Evolutionary conservation across 139 green algal species (phyloP).

Genomic region (Picochlorum costavermella): DNA sequence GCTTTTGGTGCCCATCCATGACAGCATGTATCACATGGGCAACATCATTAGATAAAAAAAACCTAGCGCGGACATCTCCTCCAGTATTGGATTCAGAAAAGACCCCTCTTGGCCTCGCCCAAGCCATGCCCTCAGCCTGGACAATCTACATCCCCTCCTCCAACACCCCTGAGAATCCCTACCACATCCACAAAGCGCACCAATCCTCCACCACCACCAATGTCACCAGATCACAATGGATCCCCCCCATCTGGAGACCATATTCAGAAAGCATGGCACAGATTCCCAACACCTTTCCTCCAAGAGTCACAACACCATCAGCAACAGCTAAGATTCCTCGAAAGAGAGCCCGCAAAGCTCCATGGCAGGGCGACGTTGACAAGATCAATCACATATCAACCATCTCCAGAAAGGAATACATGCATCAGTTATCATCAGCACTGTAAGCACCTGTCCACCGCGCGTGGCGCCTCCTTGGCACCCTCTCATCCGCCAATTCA

Average conservation of each 20-base stretch:
- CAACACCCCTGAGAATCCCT: neutral
- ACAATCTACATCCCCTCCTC: no score
- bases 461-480: no score
- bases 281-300: slow-evolving; percentile 30
- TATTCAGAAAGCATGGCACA: slow-evolving; percentile 13
- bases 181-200: neutral
- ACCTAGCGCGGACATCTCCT: no score
- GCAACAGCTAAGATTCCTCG: neutral
- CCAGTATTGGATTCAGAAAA: no score
- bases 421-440: slow-evolving; percentile 8
- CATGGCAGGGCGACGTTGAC: slow-evolving; percentile 8
- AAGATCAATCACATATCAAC: slow-evolving; percentile 19
- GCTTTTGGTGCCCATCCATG: no score
- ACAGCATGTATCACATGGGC: no score
- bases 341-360: neutral
- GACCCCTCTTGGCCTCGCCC: no score
- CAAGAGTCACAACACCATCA: neutral
- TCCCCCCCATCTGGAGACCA: slow-evolving; percentile 27
- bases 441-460: slow-evolving; percentile 3
- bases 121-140: no score
- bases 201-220: neutral
- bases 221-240: neutral
- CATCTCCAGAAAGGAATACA: slow-evolving; percentile 23
- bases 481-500: no score
- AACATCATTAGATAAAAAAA: no score